phyloP scores from a whole-genome alignment of 805 yeast genomes.

The Monosporozyma yasuniensis region DNA sequence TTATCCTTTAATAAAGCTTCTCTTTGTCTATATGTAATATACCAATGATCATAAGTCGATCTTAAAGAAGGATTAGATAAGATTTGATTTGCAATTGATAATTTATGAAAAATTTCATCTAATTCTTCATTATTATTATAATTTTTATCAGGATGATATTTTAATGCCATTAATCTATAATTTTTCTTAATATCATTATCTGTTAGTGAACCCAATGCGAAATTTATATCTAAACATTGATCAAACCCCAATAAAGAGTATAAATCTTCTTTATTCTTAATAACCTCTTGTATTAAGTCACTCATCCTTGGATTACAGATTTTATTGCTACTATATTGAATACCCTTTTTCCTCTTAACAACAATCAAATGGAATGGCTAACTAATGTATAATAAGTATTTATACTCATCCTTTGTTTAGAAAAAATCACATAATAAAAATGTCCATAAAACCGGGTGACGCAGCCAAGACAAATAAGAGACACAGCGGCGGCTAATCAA shows the following conservation, averaged over 20 bases:
- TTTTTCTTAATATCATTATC: conserved; percentile 12
- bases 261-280: background rate
- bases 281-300: background rate
- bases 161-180: conserved; percentile 18
- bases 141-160: conserved; percentile 25
- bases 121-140: conserved; percentile 9
- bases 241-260: background rate
- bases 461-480: too few relatives aligned
- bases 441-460: too few relatives aligned
- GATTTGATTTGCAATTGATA: conserved; percentile 22
- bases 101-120: conserved; percentile 17
- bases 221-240: background rate
- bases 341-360: too few relatives aligned
- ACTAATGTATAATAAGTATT: too few relatives aligned
- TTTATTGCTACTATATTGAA: too few relatives aligned
- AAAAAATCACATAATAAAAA: too few relatives aligned
- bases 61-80: conserved; percentile 15
- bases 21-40: background rate
- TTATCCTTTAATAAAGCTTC: background rate
- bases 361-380: too few relatives aligned
- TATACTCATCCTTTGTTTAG: too few relatives aligned
- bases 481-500: too few relatives aligned
- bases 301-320: background rate
- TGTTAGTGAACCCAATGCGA: background rate
- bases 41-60: conserved; percentile 15